Percentiles rank a stretch among this genome's conserved stretches.
phyloP scores from a whole-genome alignment of 202 grass and related monocot species.

The Bolboschoenoplectus hybrid region DNA sequence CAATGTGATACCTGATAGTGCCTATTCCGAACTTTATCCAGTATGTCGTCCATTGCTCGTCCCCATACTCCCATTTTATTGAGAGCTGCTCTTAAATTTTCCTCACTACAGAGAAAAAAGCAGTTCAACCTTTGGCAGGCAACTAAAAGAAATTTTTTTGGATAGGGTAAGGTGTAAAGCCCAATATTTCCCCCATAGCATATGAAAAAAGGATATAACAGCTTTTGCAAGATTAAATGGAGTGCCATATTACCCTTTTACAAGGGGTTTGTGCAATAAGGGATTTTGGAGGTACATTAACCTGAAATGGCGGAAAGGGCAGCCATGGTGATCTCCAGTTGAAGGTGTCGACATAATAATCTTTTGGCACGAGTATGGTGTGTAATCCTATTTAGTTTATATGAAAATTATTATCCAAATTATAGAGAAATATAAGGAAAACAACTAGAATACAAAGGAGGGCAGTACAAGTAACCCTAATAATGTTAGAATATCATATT shows the following conservation, averaged over 20 bases:
- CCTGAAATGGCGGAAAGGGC: slow-evolving; percentile 97
- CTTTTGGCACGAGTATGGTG: slow-evolving; percentile 92
- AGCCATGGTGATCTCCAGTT: slow-evolving; percentile 95
- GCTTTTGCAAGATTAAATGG: not conserved
- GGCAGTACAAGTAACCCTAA: not conserved
- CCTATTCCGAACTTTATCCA: slow-evolving; percentile 89
- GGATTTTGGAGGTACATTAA: slow-evolving; percentile 35
- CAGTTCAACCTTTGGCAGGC: slow-evolving; percentile 3
- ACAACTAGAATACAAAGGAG: not conserved
- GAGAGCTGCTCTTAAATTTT: slow-evolving; percentile 95
- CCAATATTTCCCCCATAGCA: not conserved
- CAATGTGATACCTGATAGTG: slow-evolving; percentile 75
- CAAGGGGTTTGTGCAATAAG: not conserved
- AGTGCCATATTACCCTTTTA: not conserved
- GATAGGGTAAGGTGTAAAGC: not conserved
- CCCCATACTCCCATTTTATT: slow-evolving; percentile 72
- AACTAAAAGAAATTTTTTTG: not conserved
- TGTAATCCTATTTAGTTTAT: slow-evolving; percentile 76
- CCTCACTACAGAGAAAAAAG: slow-evolving; percentile 57
- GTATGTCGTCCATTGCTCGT: slow-evolving; percentile 65
- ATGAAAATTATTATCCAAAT: slow-evolving; percentile 15
- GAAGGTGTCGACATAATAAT: slow-evolving; percentile 88
- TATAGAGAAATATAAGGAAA: not conserved
- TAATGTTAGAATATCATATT: not conserved
- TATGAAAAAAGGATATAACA: not conserved